Evolutionary conservation across 257 asterid genomes (phyloP).

Genomic region (Scutellaria minor): DNA sequence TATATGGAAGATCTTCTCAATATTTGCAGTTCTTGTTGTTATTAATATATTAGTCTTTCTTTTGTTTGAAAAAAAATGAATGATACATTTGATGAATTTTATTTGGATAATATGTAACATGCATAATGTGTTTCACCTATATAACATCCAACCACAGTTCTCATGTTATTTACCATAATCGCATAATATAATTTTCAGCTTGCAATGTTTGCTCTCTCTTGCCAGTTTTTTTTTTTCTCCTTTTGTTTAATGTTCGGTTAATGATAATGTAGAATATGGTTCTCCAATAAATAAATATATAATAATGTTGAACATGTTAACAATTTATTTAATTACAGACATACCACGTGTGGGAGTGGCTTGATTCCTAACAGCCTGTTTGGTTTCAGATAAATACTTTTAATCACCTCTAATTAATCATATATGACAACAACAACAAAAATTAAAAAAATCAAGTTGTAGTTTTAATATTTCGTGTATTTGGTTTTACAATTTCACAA

Average conservation of each 20-base stretch:
- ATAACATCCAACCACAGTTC: too few species aligned
- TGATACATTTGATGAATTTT: too few species aligned
- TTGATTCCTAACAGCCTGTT: conserved; percentile 61
- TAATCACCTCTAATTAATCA: conserved; percentile 31
- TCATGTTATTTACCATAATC: background rate
- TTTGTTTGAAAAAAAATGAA: too few species aligned
- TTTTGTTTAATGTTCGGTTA: background rate
- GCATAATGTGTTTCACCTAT: too few species aligned
- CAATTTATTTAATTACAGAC: conserved; percentile 50
- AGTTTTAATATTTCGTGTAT: too few species aligned
- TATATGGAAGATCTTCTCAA: too few species aligned
- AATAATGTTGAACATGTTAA: conserved; percentile 51
- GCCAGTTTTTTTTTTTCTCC: background rate
- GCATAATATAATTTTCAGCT: background rate
- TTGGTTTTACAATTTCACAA: too few species aligned
- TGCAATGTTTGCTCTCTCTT: background rate
- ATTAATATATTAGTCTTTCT: too few species aligned
- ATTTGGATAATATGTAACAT: too few species aligned
- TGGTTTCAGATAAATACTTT: conserved; percentile 11
- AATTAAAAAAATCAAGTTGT: background rate
- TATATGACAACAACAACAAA: background rate
- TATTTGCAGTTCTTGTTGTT: too few species aligned
- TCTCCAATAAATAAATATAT: background rate
- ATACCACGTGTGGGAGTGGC: conserved; percentile 48
- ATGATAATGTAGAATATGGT: background rate